Evolutionary conservation across 345 rosid genomes (phyloP), one percentile per base, ranked within the genome.

Genomic region (Schrenkiella parvula): DNA sequence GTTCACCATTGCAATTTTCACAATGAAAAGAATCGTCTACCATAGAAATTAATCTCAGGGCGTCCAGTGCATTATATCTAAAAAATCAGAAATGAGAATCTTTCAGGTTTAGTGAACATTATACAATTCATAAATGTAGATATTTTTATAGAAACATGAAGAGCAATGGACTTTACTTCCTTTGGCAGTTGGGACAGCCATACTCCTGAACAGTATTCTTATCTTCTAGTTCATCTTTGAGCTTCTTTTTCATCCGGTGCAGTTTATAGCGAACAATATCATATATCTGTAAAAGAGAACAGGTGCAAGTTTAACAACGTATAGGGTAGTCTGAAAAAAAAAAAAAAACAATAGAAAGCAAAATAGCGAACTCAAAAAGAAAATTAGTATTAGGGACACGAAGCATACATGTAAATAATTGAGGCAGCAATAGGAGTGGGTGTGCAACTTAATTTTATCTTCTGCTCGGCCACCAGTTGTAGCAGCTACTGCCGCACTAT

Each of bases 61-160:
- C 99, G 80, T 91, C 97, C 80, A 95, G 64, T 8, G 99, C 97
- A 67, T 81, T 87, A 72, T 95, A 93, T 81, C 97, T 93, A 78
- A 39, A n/a, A n/a, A n/a, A 72, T 5, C 47, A 39, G 47, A 64
- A 66, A 76, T 38, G 14, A 71, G 21, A 62, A 60, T 6, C 17
- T 23, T 62, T 68, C 21, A 69, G 66, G 17, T 61, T 61, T 43
- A 8, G 1, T 21, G 41, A 70, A 13, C 46, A 63, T 53, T n/a
- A 69, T 26, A 17, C 29, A 69, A 43, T 48, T 43, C 51, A 44
- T 43, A 4, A 21, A 44, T 19, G 48, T 28, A 61, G 22, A 21
- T 0, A n/a, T 37, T 4, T 14, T 44, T 61, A 31, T 60, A 68
- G 50, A 7, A 10, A 42, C 52, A 44, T 31, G 54, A 70, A 58